phyloP scores from a whole-genome alignment of 1,284 basidiomycete species.

The Mycosarcoma maydis region DNA sequence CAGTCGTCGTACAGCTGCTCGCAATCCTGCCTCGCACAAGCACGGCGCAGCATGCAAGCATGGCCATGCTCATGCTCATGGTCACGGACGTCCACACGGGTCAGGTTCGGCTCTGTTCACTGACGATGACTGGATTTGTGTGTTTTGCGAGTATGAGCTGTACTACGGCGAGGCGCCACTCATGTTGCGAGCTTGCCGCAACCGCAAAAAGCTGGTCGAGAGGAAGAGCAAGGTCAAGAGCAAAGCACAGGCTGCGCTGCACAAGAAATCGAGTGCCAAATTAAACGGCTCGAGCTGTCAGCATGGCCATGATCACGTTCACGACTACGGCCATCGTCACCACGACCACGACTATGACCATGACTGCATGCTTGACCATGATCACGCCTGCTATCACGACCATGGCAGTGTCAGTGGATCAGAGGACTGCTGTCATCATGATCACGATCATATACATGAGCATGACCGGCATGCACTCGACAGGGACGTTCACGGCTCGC shows the following conservation, averaged over 20 bases:
- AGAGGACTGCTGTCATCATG: slow-evolving; percentile 4
- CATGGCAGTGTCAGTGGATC: slow-evolving; percentile 10
- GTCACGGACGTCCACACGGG: slow-evolving; percentile 4
- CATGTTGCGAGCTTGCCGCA: slow-evolving; percentile 58
- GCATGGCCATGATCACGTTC: slow-evolving; percentile 12
- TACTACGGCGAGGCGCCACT: slow-evolving; percentile 65
- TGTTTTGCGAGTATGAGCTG: slow-evolving; percentile 68
- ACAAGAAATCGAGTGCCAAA: slow-evolving; percentile 7
- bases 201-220: slow-evolving; percentile 63
- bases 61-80: slow-evolving; percentile 15
- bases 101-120: slow-evolving; percentile 42
- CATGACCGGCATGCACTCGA: not conserved
- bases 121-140: slow-evolving; percentile 63
- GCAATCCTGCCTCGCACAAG: slow-evolving; percentile 60
- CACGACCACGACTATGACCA: slow-evolving; percentile 6
- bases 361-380: slow-evolving; percentile 4
- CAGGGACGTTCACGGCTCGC: not conserved
- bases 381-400: slow-evolving; percentile 15
- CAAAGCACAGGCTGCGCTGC: slow-evolving; percentile 42
- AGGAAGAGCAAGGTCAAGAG: slow-evolving; percentile 59
- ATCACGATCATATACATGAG: slow-evolving; percentile 10
- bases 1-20: slow-evolving; percentile 6
- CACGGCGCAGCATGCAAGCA: slow-evolving; percentile 17
- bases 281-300: not conserved
- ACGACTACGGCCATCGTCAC: slow-evolving; percentile 15